These are phyloP conservation scores for Fusarium devonianum DNA, from an alignment of 2,329 filamentous ascomycete genomes.

Conservation along the genomic window DNA sequence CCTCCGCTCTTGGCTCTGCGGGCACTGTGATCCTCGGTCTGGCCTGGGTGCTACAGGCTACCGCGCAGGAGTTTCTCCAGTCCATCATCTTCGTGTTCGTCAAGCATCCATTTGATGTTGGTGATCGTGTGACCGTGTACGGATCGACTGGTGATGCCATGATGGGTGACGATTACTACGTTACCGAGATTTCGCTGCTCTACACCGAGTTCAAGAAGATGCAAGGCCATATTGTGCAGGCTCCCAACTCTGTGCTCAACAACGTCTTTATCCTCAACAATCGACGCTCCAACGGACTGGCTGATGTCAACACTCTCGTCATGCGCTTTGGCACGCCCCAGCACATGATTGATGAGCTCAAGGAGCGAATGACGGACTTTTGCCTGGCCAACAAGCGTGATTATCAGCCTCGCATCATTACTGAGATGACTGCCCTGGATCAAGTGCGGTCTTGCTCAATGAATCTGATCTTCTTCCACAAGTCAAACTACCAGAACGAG, in stretches of 20 bases:
- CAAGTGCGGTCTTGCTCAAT: constrained; percentile 86
- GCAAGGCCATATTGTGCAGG: constrained; percentile 95
- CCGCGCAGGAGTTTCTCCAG: constrained; percentile 92
- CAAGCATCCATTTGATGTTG: constrained; percentile 97
- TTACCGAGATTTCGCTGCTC: constrained; percentile 89
- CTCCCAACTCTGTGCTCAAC: constrained; percentile 93
- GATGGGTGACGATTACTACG: constrained; percentile 91
- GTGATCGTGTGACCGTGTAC: constrained; percentile 90
- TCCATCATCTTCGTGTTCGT: constrained; percentile 95
- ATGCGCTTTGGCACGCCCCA: constrained; percentile 89
- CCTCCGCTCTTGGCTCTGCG: constrained; percentile 86
- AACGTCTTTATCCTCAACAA: constrained; percentile 95
- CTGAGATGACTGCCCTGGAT: constrained; percentile 79
- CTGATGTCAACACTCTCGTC: constrained; percentile 82
- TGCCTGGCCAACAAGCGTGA: constrained; percentile 87
- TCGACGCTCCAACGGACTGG: constrained; percentile 84
- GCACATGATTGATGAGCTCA: constrained; percentile 82
- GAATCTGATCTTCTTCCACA: constrained; percentile 97
- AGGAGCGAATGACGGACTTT: constrained; percentile 81
- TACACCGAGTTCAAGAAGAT: constrained; percentile 99
- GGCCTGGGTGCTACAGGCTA: constrained; percentile 91
- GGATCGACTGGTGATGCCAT: constrained; percentile 83
- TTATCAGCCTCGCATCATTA: constrained; percentile 85
- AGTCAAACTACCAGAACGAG: constrained; percentile 96
- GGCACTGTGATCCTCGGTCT: constrained; percentile 88